These are phyloP conservation scores for Backusella psychrophila DNA, from an alignment of 192 early-diverging fungal genomes.

Conservation along the genomic window DNA sequence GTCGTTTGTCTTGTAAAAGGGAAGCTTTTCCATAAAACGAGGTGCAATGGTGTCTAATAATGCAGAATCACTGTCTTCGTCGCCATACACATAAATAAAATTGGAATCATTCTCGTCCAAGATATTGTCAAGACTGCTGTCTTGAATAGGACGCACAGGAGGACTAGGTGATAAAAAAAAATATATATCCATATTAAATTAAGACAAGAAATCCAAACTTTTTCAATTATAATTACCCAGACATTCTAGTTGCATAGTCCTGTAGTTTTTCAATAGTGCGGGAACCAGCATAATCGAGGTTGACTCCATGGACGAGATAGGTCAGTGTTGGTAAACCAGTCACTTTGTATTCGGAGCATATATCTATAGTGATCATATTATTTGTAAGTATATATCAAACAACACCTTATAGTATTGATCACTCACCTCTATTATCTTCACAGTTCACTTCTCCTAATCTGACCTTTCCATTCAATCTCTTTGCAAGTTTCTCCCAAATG, in stretches of 20 bases:
- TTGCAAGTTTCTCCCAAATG: constrained; percentile 70
- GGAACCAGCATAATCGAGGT: background rate
- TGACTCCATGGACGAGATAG: constrained; percentile 37
- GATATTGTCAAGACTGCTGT: constrained; percentile 31
- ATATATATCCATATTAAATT: background rate
- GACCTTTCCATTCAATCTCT: constrained; percentile 48
- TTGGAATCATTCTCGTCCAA: constrained; percentile 41
- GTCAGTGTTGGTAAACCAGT: constrained; percentile 84
- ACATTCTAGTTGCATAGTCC: background rate
- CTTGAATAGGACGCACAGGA: background rate
- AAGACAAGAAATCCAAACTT: background rate
- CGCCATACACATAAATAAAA: constrained; percentile 57
- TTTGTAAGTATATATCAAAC: background rate
- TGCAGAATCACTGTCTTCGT: constrained; percentile 35
- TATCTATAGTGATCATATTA: background rate
- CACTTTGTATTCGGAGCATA: constrained; percentile 67
- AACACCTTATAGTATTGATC: background rate
- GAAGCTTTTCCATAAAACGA: constrained; percentile 17
- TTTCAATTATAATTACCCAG: background rate
- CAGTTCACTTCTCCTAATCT: constrained; percentile 90
- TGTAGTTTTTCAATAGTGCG: background rate
- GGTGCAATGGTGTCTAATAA: constrained; percentile 19
- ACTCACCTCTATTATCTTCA: constrained; percentile 48
- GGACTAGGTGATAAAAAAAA: background rate
- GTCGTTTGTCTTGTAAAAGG: constrained; percentile 42